A percentile compares a stretch with the other conserved stretches of the same genome.
phyloP scores from a whole-genome alignment of 805 yeast genomes.

The Kazachstania kunashirensis region DNA sequence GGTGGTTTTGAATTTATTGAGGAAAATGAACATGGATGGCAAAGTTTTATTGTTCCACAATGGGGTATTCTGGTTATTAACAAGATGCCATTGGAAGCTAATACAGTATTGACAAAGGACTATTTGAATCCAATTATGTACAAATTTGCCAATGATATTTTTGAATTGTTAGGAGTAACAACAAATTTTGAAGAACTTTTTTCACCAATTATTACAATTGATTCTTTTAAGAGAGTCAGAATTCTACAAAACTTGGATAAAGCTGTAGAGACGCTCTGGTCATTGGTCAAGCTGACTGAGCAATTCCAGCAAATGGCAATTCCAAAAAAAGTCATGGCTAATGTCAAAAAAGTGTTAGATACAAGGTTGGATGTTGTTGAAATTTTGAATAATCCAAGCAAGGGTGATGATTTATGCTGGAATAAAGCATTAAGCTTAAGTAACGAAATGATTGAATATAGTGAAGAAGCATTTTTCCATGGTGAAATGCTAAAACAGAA shows the following conservation, averaged over 20 bases:
- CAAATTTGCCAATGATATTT: conserved; percentile 63
- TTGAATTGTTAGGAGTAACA: conserved; percentile 65
- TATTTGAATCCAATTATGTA: conserved; percentile 53
- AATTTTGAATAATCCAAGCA: conserved; percentile 22
- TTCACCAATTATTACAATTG: conserved; percentile 55
- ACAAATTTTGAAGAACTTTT: conserved; percentile 28
- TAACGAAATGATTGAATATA: conserved; percentile 30
- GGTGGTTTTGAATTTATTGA: conserved; percentile 35
- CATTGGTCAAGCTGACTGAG: conserved; percentile 59
- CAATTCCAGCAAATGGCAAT: conserved; percentile 73
- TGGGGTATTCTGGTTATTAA: conserved; percentile 63
- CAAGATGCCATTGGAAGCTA: conserved; percentile 19
- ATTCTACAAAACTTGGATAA: conserved; percentile 48
- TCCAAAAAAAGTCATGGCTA: conserved; percentile 56
- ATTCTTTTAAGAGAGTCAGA: conserved; percentile 51
- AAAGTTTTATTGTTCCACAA: conserved; percentile 63
- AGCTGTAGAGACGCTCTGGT: conserved; percentile 59
- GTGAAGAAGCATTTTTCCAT: conserved; percentile 75
- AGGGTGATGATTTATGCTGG: conserved; percentile 28
- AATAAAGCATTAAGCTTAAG: conserved; percentile 53
- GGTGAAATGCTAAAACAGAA: conserved; percentile 92
- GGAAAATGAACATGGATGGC: conserved; percentile 12
- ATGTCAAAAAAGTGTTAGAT: conserved; percentile 45
- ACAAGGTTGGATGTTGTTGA: conserved; percentile 28
- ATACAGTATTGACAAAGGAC: conserved; percentile 29